phyloP scores from a whole-genome alignment of 371 early-diverging fungal genomes.

The Mucor lusitanicus region DNA sequence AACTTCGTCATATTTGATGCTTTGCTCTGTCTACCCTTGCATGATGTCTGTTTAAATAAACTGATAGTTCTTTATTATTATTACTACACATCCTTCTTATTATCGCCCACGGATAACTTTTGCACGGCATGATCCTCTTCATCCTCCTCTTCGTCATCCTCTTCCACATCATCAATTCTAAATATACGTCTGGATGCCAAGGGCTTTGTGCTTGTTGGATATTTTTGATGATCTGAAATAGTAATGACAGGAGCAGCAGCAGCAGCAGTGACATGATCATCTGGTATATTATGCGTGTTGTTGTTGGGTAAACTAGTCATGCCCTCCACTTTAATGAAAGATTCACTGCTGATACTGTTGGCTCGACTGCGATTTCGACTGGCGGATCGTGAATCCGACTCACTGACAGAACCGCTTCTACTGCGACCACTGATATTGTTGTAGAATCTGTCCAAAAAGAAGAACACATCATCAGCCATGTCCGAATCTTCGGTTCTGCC shows the following conservation, averaged over 20 bases:
- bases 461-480: slow-evolving; percentile 55
- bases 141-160: slow-evolving; percentile 16
- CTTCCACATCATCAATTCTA: slow-evolving; percentile 27
- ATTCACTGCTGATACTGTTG: slow-evolving; percentile 35
- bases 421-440: slow-evolving; percentile 30
- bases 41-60: too few species aligned
- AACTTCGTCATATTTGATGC: too few species aligned
- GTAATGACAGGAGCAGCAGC: neutral
- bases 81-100: slow-evolving; percentile 8
- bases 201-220: neutral
- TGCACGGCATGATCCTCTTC: neutral
- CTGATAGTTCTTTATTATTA: neutral
- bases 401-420: slow-evolving; percentile 34
- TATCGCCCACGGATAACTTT: slow-evolving; percentile 13
- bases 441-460: slow-evolving; percentile 46
- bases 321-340: slow-evolving; percentile 50
- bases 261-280: neutral
- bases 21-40: too few species aligned
- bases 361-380: slow-evolving; percentile 27
- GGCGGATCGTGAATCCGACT: slow-evolving; percentile 17
- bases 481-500: slow-evolving; percentile 53
- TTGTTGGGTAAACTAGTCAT: slow-evolving; percentile 47
- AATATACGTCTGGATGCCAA: slow-evolving; percentile 22
- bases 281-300: slow-evolving; percentile 26
- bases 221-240: neutral